Evolutionary conservation across 2,329 filamentous ascomycete species (phyloP), one percentile per base, ranked within the genome.

Genomic region (Sporothrix variecibatus): DNA sequence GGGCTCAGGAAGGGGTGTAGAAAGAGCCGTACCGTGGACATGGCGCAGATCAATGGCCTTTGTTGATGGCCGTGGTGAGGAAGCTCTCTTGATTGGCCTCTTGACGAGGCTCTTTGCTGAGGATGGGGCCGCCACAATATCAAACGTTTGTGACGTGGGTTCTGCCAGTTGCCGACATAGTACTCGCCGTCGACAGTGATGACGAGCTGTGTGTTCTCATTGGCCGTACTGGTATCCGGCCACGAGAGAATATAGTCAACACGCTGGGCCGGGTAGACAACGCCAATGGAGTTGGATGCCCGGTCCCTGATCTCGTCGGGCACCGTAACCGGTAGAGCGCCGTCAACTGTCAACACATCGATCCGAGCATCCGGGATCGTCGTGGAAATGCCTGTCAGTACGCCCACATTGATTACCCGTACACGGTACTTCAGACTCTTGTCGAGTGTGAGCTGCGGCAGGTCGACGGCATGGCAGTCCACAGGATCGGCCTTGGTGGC

Each of bases 401-500:
- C 77, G 75, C 78, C 77, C 3, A 76, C 74, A 38, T 80, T 80
- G n/a, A 78, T 73, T 1, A 79, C 34, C 1, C 78, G 74, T 28
- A 78, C 64, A n/a, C 78, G 69, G 53, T 79, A 79, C 1, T 76
- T 74, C 11, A 58, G 23, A 4, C 28, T 43, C 71, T 76, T 78
- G 75, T 79, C 74, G 12, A 80, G 71, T 2, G 2, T 11, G n/a
- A 78, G 31, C 34, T 38, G 56, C 0, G 77, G 77, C 60, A 71
- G 75, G 1, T 60, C 12, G 2, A 79, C 77, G 3, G 79, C 74
- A 4, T 80, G 75, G 75, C 86, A 87, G 73, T 87, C 81, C 3
- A 87, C 76, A 2, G 85, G 85, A 5, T 82, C 79, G 23, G 83
- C 83, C 70, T 83, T 82, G 0, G 85, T 81, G 20, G 84, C 84